These are phyloP conservation scores for Middelhovenomyces tepae DNA, from an alignment of 805 yeast genomes.

Conservation along the genomic window DNA sequence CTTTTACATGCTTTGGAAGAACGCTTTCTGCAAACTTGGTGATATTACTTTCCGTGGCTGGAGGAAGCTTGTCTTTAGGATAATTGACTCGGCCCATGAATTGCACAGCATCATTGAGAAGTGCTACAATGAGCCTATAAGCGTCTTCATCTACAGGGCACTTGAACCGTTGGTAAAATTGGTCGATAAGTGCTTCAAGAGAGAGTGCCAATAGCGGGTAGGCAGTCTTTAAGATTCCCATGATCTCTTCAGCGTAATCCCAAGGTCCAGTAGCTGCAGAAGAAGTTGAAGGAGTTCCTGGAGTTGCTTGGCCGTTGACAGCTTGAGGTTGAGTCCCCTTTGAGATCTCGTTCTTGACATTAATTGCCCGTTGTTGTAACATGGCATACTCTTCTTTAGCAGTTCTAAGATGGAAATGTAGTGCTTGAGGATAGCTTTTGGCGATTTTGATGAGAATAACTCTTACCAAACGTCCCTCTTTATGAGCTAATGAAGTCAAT, in stretches of 20 bases:
- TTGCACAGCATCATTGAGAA: constrained; percentile 88
- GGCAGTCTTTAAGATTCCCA: constrained; percentile 93
- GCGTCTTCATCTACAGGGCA: constrained; percentile 94
- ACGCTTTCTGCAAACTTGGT: constrained; percentile 88
- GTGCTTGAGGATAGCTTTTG: constrained; percentile 93
- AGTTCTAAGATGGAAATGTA: constrained; percentile 91
- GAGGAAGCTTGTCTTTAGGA: constrained; percentile 79
- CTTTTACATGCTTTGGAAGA: constrained; percentile 76
- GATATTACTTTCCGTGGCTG: constrained; percentile 83
- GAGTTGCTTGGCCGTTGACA: constrained; percentile 5
- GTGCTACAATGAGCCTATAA: constrained; percentile 83
- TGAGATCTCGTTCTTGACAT: constrained; percentile 20
- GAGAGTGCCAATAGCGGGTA: constrained; percentile 90
- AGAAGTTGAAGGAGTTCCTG: constrained; percentile 8
- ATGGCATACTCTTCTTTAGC: constrained; percentile 90
- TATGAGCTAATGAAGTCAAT: constrained; percentile 79
- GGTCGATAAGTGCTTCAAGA: constrained; percentile 90
- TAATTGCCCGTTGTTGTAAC: constrained; percentile 65
- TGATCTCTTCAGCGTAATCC: constrained; percentile 87
- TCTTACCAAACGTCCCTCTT: constrained; percentile 83
- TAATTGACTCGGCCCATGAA: constrained; percentile 77
- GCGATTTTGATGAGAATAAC: constrained; percentile 86
- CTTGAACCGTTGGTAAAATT: constrained; percentile 87
- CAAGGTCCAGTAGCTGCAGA: constrained; percentile 63
- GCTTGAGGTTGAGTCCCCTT: constrained; percentile 1